Conservation (phyloP, 2,329 filamentous ascomycete species). For the Exophiala oligosperma region DNA sequence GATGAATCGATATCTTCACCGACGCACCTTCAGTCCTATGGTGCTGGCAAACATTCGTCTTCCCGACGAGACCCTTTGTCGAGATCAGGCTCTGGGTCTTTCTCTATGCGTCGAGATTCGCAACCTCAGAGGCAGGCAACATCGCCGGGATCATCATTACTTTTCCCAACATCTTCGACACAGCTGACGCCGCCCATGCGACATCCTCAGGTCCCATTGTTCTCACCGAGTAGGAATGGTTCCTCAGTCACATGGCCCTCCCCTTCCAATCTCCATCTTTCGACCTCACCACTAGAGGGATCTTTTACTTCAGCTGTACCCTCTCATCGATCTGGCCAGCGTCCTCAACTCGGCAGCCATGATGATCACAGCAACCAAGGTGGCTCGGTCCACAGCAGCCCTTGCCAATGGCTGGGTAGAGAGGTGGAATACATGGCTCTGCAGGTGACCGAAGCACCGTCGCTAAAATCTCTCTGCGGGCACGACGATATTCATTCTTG, state of each 20-base stretch:
- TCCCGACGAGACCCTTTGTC: neutral
- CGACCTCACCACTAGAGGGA: constrained; percentile 4
- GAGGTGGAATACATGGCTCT: constrained; percentile 28
- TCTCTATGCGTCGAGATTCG: constrained; percentile 10
- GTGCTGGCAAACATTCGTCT: constrained; percentile 4
- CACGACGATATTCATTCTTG: constrained; percentile 28
- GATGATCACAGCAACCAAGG: neutral
- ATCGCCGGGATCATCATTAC: constrained; percentile 1
- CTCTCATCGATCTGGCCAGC: neutral
- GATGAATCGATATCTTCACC: constrained; percentile 5
- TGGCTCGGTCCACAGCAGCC: neutral
- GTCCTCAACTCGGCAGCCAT: neutral
- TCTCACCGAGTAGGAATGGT: neutral
- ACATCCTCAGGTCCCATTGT: constrained; percentile 2
- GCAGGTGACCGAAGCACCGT: constrained; percentile 21
- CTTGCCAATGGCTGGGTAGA: constrained; percentile 18
- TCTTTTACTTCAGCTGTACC: neutral
- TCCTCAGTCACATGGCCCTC: constrained; percentile 9
- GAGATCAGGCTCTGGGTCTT: constrained; percentile 2
- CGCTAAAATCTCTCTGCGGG: constrained; percentile 22
- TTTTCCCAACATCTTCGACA: constrained; percentile 4
- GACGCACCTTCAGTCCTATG: neutral
- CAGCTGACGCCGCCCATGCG: constrained; percentile 11
- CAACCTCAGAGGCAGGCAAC: constrained; percentile 3
- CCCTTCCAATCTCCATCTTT: neutral